These are phyloP conservation scores for Lasiodiplodia hormozganensis DNA, from an alignment of 2,329 filamentous ascomycete species.

Conservation along the genomic window DNA sequence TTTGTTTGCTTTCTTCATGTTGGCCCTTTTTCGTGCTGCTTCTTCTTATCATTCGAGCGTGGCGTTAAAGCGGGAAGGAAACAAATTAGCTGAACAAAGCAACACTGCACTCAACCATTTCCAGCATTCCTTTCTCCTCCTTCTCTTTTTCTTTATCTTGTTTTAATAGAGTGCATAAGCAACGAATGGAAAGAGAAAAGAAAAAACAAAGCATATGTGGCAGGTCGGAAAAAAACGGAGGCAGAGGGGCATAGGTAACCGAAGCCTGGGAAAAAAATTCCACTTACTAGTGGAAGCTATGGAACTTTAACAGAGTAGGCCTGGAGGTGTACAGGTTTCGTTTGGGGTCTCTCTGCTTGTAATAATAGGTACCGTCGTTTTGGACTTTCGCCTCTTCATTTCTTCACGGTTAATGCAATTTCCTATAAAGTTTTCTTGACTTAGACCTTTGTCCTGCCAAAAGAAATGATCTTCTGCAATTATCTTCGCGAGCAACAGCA, in stretches of 20 bases:
- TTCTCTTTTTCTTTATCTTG: constrained; percentile 13
- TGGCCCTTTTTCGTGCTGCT: constrained; percentile 21
- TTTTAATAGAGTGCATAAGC: constrained; percentile 7
- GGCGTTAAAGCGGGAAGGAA: constrained; percentile 10
- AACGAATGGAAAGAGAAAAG: background rate
- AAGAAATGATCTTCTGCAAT: no score
- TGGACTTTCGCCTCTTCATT: background rate
- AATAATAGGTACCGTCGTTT: background rate
- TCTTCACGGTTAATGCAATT: background rate
- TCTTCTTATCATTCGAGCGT: background rate
- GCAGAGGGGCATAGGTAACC: background rate
- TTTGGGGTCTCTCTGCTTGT: background rate
- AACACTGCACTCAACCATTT: constrained; percentile 14
- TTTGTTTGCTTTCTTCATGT: constrained; percentile 6
- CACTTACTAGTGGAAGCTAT: background rate
- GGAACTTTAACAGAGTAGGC: background rate
- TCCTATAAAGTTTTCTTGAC: background rate
- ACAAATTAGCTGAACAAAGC: constrained; percentile 25
- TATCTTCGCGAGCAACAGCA: no score
- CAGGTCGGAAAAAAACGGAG: background rate
- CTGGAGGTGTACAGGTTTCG: background rate
- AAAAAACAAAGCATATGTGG: background rate
- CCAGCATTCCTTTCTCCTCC: constrained; percentile 17
- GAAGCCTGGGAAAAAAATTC: background rate
- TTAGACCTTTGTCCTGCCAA: background rate